Conservation (phyloP, 352 stramenopile genomes). For the Thalassiosira hispida region DNA sequence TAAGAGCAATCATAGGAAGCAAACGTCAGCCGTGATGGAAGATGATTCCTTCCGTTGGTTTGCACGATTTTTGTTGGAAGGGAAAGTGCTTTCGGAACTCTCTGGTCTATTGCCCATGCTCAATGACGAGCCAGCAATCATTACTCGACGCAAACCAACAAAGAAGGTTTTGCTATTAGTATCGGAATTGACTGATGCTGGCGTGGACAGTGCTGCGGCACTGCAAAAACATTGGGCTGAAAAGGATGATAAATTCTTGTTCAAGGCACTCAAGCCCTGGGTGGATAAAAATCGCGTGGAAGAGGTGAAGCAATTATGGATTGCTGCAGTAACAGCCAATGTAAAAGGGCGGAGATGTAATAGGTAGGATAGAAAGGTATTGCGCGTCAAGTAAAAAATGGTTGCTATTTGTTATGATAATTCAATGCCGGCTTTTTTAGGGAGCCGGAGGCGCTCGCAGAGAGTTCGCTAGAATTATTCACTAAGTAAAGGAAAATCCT, state of each 20-base stretch:
- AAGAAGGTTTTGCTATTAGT: conserved; percentile 76
- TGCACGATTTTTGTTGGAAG: conserved; percentile 79
- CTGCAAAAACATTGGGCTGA: conserved; percentile 78
- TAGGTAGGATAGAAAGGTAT: no score
- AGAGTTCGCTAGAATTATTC: no score
- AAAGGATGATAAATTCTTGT: conserved; percentile 81
- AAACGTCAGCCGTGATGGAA: conserved; percentile 51
- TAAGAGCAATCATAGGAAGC: conserved; percentile 27
- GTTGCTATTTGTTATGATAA: no score
- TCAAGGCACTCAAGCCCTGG: conserved; percentile 73
- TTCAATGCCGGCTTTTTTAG: no score
- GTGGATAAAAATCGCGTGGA: conserved; percentile 55
- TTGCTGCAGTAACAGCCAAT: conserved; percentile 63
- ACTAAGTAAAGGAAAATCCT: no score
- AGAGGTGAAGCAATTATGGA: conserved; percentile 74
- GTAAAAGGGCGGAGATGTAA: conserved; percentile 31
- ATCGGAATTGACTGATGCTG: conserved; percentile 59
- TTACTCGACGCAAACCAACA: conserved; percentile 66
- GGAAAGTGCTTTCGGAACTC: conserved; percentile 79
- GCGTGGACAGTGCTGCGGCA: conserved; percentile 68
- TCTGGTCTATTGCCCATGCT: conserved; percentile 52
- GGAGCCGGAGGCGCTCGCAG: no score
- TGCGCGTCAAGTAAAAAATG: no score
- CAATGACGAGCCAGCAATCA: conserved; percentile 76
- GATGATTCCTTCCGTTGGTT: conserved; percentile 84